Percentiles rank a stretch among this genome's conserved stretches.
These are phyloP conservation scores for Takashimella koratensis DNA, from an alignment of 1,284 basidiomycete genomes.

Conservation along the genomic window DNA sequence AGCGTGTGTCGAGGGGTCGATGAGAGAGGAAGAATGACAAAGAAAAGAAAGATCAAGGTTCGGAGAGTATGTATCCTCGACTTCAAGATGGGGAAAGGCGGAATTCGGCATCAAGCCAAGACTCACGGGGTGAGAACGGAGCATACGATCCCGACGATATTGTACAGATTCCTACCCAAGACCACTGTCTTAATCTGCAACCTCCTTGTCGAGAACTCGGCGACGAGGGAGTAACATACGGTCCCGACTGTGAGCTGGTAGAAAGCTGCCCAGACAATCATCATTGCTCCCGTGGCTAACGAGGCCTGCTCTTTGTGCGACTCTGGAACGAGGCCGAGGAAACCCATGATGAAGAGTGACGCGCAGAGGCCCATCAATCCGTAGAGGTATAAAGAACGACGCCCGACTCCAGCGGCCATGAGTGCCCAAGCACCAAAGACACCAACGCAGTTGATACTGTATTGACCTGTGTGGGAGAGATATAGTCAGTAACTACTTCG, in stretches of 20 bases:
- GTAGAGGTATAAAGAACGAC: conserved; percentile 50
- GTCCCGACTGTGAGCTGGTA: conserved; percentile 47
- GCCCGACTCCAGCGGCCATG: conserved; percentile 48
- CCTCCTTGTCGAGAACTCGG: conserved; percentile 45
- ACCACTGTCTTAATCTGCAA: conserved; percentile 51
- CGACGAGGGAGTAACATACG: conserved; percentile 28
- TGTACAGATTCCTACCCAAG: conserved; percentile 49
- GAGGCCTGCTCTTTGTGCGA: conserved; percentile 20
- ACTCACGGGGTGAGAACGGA: conserved; percentile 11
- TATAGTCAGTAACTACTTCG: too few species aligned
- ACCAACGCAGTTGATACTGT: conserved; percentile 35
- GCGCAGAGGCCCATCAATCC: conserved; percentile 50
- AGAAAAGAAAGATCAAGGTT: too few species aligned
- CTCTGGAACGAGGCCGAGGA: conserved; percentile 47
- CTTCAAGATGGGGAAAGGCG: too few species aligned
- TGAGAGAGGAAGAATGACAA: not conserved
- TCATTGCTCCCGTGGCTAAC: conserved; percentile 50
- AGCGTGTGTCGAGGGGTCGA: conserved; percentile 12
- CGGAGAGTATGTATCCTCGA: too few species aligned
- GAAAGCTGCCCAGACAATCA: conserved; percentile 49
- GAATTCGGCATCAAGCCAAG: conserved; percentile 11
- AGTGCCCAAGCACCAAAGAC: conserved; percentile 45
- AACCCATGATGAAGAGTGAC: conserved; percentile 53
- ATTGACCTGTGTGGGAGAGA: conserved; percentile 24
- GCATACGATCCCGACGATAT: conserved; percentile 22